Evolutionary conservation across 2,329 filamentous ascomycete genomes (phyloP).

Genomic region (Fusarium sp.): DNA sequence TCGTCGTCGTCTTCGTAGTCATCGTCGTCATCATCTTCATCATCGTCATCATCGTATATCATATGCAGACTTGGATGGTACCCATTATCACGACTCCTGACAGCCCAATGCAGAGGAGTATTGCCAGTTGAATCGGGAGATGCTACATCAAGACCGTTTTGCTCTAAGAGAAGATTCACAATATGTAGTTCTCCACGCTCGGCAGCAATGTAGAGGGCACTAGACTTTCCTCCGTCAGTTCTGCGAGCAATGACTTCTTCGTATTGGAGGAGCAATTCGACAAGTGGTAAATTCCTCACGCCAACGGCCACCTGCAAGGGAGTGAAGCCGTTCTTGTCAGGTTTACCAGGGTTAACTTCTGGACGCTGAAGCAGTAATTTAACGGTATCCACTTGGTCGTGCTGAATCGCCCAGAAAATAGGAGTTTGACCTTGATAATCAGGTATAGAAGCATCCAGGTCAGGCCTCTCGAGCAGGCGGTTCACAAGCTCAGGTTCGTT

Average conservation of each 20-base stretch:
- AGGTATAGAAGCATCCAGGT: constrained; percentile 1
- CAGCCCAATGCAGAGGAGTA: constrained; percentile 10
- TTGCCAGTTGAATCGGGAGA: neutral
- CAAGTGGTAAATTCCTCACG: neutral
- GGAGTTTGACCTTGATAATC: neutral
- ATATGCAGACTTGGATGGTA: neutral
- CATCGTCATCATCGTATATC: neutral
- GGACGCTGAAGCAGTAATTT: neutral
- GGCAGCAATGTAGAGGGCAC: neutral
- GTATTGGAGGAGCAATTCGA: neutral
- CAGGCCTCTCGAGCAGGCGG: constrained; percentile 11
- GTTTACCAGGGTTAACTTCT: neutral
- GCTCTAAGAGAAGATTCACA: constrained; percentile 3
- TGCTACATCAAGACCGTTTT: neutral
- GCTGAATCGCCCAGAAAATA: neutral
- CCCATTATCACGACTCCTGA: neutral
- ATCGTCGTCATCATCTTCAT: too few species aligned
- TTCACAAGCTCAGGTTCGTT: neutral
- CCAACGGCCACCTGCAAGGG: neutral
- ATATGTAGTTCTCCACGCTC: neutral
- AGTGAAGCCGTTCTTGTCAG: neutral
- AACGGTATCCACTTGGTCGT: neutral
- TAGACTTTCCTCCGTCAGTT: neutral
- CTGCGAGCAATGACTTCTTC: neutral
- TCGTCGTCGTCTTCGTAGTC: neutral